These are phyloP conservation scores for Glaciozyma martinii DNA, from an alignment of 768 basidiomycete species.

Conservation along the genomic window DNA sequence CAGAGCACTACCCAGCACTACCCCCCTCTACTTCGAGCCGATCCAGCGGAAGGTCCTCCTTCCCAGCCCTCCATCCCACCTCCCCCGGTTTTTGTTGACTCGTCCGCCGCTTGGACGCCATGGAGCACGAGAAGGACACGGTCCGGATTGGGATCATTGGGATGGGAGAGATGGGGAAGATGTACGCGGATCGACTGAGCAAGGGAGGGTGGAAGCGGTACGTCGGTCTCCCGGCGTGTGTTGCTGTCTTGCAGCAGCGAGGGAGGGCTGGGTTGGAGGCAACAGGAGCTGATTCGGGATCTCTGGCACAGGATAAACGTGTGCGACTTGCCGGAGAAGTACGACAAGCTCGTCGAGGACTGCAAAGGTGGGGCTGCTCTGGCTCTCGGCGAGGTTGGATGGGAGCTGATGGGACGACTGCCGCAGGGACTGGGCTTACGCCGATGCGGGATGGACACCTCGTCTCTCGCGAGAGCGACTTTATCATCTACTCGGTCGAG, in stretches of 20 bases:
- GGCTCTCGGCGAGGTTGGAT: background rate
- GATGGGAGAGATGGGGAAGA: constrained; percentile 94
- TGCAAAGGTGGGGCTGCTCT: constrained; percentile 49
- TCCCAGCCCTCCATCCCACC: too few relatives aligned
- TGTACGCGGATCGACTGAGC: constrained; percentile 77
- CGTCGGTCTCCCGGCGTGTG: constrained; percentile 24
- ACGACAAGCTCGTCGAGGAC: constrained; percentile 52
- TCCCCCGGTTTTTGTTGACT: too few relatives aligned
- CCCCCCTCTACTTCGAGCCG: too few relatives aligned
- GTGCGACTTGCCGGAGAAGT: constrained; percentile 72
- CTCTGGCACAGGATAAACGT: constrained; percentile 65
- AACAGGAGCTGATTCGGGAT: background rate
- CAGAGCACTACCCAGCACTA: too few relatives aligned
- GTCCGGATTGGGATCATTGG: constrained; percentile 72
- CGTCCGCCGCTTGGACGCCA: background rate
- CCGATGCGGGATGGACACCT: constrained; percentile 69
- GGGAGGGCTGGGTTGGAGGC: too few relatives aligned
- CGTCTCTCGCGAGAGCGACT: constrained; percentile 81
- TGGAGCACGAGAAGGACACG: background rate
- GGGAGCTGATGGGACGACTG: background rate
- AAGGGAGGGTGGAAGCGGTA: constrained; percentile 80
- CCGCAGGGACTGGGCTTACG: background rate
- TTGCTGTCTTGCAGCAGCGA: background rate
- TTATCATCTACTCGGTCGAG: constrained; percentile 91
- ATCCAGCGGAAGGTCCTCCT: too few relatives aligned